Base-by-base conservation (phyloP, 805 yeast genomes). In the Ogataea zsoltii region DNA sequence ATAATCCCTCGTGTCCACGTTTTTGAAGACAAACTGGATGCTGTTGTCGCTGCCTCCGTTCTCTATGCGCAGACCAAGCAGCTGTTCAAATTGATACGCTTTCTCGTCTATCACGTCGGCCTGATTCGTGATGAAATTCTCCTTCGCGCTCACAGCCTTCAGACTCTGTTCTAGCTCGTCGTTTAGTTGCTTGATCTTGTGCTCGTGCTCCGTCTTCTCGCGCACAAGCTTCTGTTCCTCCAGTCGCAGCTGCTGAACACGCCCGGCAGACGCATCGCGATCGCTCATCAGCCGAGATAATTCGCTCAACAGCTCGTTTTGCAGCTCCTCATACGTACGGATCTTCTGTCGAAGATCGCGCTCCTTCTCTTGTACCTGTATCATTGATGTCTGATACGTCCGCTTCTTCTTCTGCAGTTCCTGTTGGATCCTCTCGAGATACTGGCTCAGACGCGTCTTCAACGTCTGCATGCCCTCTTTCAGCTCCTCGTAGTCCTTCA, bases 1-100 rank as follows among this genome's bases (percentile, higher is more conserved):
- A 33, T 66, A 65, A 51, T 77, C 68, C 35, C 68, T 64, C 4
- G 77, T 67, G 44, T 77, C 82, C 9, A 78, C 64, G 48, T 78
- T 75, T 19, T 56, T 63, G 52, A 79, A 78, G 1, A 63, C 57
- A 47, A 79, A 77, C 38, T 56, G 57, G 14, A 79, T 58, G 5
- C 45, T 43, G 33, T 55, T 56, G 28, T 67, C 61, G 28, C 61
- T 66, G 11, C 57, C 65, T 7, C 71, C 61, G 6, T 71, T 74
- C 48, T 74, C 74, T 30, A 79, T 69, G 40, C 62, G 67, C 23
- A 78, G 53, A 1, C 84, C 83, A 42, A 76, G 61, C 46, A 74
- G 66, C 38, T 61, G 64, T 48, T 77, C 81, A 51, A 65, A 73
- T 50, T 73, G 75, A 19, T 61, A 54, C 19, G 74, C 55, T 51